A percentile compares a stretch with the other conserved stretches of the same genome.
Evolutionary conservation across 1,139 yeast species (phyloP).

Genomic region (Yamadazyma blattariae): DNA sequence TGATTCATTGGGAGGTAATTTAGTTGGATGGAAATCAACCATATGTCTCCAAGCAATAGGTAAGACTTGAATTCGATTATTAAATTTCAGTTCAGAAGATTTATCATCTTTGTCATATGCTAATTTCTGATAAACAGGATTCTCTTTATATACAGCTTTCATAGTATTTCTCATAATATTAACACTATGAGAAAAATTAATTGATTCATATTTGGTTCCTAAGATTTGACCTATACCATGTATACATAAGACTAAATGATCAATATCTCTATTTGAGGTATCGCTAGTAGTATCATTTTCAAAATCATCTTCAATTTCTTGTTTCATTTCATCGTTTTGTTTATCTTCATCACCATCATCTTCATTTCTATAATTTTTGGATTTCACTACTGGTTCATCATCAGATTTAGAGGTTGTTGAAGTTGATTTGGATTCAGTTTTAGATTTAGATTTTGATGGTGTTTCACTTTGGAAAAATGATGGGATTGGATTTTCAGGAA

Average conservation of each 20-base stretch:
- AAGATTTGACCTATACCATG: constrained; percentile 95
- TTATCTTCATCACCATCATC: constrained; percentile 9
- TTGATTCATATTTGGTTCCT: constrained; percentile 74
- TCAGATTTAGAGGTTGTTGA: constrained; percentile 15
- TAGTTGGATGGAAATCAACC: constrained; percentile 57
- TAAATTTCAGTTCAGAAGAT: constrained; percentile 21
- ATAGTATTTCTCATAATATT: constrained; percentile 66
- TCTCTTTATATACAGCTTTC: constrained; percentile 52
- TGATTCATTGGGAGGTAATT: constrained; percentile 23
- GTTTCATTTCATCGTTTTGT: constrained; percentile 31
- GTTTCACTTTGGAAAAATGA: constrained; percentile 29
- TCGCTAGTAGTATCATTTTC: constrained; percentile 31
- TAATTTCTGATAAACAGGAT: constrained; percentile 38
- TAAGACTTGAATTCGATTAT: constrained; percentile 68
- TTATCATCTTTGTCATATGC: constrained; percentile 24
- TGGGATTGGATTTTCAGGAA: constrained; percentile 27
- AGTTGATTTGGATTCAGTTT: constrained; percentile 6
- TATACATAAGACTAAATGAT: constrained; percentile 78
- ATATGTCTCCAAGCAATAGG: constrained; percentile 80
- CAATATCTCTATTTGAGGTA: constrained; percentile 53
- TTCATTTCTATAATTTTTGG: constrained; percentile 12
- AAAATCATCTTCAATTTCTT: constrained; percentile 53
- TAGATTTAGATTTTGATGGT: no score
- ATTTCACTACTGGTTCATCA: constrained; percentile 11
- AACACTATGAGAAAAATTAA: constrained; percentile 85